Evolutionary conservation across 1,139 yeast species (phyloP), one percentile per base, ranked within the genome.

Genomic region (Suhomyces kunorum): DNA sequence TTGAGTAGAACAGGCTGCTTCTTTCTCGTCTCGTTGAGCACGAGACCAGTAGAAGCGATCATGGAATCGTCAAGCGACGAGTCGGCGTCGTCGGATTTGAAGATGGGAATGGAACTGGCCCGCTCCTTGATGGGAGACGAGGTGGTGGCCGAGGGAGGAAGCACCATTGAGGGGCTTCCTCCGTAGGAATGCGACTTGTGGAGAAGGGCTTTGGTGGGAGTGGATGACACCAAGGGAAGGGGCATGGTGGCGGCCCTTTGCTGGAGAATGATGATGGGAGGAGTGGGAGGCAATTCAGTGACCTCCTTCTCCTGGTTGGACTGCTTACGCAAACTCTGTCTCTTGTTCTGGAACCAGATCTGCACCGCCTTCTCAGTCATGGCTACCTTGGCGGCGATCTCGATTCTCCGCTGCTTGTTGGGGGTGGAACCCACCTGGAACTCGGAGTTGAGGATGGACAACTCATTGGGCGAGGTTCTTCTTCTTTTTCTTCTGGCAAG

Each of bases 341-440:
- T 81, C 61, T 82, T 86, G 64, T 92, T 92, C 65, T 92, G 98
- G 65, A 92, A 92, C 98, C 98, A 92, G 49, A 92, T 88, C 66
- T 92, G 98, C 22, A 92, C 95, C 1, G 97, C 95, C 61, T 89
- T 89, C 61, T 89, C 97, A n/a, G 92, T 79, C 98, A 90, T 92
- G 48, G 81, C 80, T 31, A 92, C 95, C 48, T 74, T 78, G 25
- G 68, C 63, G 12, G 97, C 95, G 50, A 92, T 86, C 48, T 80
- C 83, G 34, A 80, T 72, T 51, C 98, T 78, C 55, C 85, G 75
- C 36, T 75, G 66, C 60, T 83, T 84, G 59, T 85, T 84, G 34
- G 98, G 98, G 33, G 95, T 88, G 34, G 81, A 71, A 40, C 95
- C 90, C 38, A 69, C 58, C 43, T 75, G 74, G 56, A 90, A 92